Percentiles rank a stretch among this genome's conserved stretches.
phyloP scores from a whole-genome alignment of 1,284 basidiomycete genomes.

The Serendipita sp. region DNA sequence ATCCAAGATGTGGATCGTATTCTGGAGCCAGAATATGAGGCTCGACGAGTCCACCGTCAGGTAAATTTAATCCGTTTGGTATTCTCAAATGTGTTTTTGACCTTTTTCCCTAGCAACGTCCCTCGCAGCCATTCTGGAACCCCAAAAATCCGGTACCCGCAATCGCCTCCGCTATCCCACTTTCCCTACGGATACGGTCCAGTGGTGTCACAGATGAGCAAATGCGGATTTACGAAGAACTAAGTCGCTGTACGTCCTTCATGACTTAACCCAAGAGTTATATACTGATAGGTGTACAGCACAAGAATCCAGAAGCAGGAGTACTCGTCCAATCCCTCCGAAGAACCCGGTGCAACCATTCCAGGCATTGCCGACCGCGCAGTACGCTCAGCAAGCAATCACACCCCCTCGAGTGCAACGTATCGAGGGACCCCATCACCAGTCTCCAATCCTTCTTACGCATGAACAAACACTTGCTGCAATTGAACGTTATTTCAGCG shows the following conservation, averaged over 20 bases:
- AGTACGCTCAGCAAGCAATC: not conserved
- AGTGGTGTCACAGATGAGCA: slow-evolving; percentile 75
- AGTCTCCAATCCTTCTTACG: not conserved
- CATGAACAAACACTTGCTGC: not conserved
- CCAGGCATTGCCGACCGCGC: not conserved
- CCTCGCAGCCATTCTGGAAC: slow-evolving; percentile 77
- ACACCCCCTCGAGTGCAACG: not conserved
- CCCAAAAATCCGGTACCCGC: slow-evolving; percentile 55
- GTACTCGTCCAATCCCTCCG: not conserved
- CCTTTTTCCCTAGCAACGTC: slow-evolving; percentile 35
- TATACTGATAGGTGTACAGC: not conserved
- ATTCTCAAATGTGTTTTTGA: not conserved
- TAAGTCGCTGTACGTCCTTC: slow-evolving; percentile 22
- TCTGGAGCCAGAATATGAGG: slow-evolving; percentile 70
- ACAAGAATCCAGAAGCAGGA: slow-evolving; percentile 2
- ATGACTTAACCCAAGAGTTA: slow-evolving; percentile 4
- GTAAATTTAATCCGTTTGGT: slow-evolving; percentile 26
- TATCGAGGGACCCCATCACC: not conserved
- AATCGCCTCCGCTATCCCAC: slow-evolving; percentile 73
- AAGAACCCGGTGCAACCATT: not conserved
- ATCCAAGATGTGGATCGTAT: slow-evolving; percentile 90
- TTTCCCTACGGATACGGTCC: slow-evolving; percentile 75
- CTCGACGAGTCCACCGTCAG: slow-evolving; percentile 79
- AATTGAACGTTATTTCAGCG: slow-evolving; percentile 5
- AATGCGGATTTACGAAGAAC: slow-evolving; percentile 87